These are phyloP conservation scores for Aphanomyces euteiches DNA, from an alignment of 352 stramenopile species.

Conservation along the genomic window DNA sequence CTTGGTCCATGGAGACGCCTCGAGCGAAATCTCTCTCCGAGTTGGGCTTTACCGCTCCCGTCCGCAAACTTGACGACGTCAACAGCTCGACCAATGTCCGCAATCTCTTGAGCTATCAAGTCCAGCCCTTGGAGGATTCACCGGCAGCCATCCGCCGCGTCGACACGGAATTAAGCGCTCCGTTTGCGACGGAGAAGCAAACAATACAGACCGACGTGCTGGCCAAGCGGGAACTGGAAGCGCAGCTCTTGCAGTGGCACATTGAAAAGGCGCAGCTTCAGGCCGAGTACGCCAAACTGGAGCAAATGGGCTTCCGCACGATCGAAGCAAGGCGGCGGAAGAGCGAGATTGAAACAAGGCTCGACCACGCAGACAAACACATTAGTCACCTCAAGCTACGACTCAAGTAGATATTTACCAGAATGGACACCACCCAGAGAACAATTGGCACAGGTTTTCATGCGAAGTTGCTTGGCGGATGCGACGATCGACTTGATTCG, in stretches of 20 bases:
- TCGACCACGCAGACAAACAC: neutral
- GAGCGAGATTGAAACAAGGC: slow-evolving; percentile 6
- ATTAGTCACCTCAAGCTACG: slow-evolving; percentile 26
- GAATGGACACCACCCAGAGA: slow-evolving; percentile 97
- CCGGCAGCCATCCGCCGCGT: neutral
- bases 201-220: slow-evolving; percentile 41
- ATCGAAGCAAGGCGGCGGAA: slow-evolving; percentile 39
- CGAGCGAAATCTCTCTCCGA: slow-evolving; percentile 22
- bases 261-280: slow-evolving; percentile 51
- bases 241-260: slow-evolving; percentile 43
- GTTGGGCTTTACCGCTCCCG: slow-evolving; percentile 5
- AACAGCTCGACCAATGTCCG: slow-evolving; percentile 24
- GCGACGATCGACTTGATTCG: slow-evolving; percentile 96
- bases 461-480: slow-evolving; percentile 98
- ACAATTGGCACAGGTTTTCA: slow-evolving; percentile 99
- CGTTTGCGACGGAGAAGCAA: slow-evolving; percentile 49
- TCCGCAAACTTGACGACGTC: slow-evolving; percentile 28
- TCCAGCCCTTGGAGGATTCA: neutral
- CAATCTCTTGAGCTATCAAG: slow-evolving; percentile 11
- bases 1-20: neutral
- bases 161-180: slow-evolving; percentile 33
- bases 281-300: slow-evolving; percentile 41
- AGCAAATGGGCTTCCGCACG: slow-evolving; percentile 42
- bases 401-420: slow-evolving; percentile 45
- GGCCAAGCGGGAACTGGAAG: slow-evolving; percentile 43